Percentiles rank a stretch among this genome's conserved stretches.
Evolutionary conservation across 257 asterid species (phyloP).

Genomic region (Ajuga chamaepitys): DNA sequence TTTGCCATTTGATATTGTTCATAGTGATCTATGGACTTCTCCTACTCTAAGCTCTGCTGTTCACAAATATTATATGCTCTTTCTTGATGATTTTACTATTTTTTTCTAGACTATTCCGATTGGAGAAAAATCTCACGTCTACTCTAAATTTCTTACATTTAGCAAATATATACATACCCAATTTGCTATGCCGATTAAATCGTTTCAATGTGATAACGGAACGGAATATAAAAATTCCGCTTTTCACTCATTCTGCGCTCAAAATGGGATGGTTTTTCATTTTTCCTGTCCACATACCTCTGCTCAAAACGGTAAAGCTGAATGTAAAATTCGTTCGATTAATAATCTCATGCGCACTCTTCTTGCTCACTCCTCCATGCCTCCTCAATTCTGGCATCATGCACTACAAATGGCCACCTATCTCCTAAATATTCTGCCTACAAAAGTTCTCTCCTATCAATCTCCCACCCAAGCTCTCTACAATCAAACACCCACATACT

Average conservation of each 20-base stretch:
- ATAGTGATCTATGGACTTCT: neutral
- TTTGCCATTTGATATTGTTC: neutral
- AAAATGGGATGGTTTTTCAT: neutral
- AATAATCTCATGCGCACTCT: neutral
- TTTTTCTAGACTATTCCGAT: neutral
- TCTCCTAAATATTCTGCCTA: neutral
- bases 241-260: neutral
- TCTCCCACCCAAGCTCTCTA: too few relatives aligned
- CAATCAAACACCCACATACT: too few relatives aligned
- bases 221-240: neutral
- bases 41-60: neutral
- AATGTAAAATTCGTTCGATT: neutral
- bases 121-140: neutral
- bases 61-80: neutral
- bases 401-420: neutral
- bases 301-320: neutral
- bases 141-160: neutral
- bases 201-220: neutral
- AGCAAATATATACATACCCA: neutral
- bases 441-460: neutral
- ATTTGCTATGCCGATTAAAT: neutral
- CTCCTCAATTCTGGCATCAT: neutral
- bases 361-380: neutral
- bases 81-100: neutral
- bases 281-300: neutral